These are phyloP conservation scores for Hibiscus trionum DNA, from an alignment of 345 rosid genomes.

Conservation along the genomic window DNA sequence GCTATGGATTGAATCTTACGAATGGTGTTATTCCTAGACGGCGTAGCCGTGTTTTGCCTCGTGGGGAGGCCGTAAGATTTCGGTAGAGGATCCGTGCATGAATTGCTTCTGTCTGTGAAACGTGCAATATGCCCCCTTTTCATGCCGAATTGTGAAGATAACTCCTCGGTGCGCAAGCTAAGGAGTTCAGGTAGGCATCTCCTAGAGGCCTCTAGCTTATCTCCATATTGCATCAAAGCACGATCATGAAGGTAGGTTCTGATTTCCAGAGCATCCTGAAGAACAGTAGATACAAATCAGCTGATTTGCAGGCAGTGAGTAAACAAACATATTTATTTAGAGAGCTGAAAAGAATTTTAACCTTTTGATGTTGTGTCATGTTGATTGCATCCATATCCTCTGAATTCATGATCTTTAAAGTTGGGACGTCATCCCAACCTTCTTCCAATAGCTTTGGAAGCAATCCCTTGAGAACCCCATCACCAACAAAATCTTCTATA, in stretches of 20 bases:
- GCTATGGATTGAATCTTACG: conserved; percentile 18
- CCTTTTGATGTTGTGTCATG: conserved; percentile 56
- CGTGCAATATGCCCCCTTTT: conserved; percentile 59
- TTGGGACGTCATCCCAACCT: conserved; percentile 74
- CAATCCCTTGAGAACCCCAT: conserved; percentile 36
- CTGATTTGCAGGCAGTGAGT: background rate
- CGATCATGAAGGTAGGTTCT: conserved; percentile 66
- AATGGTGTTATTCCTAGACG: conserved; percentile 28
- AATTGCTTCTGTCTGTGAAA: conserved; percentile 31
- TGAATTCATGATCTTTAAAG: conserved; percentile 54
- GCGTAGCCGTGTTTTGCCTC: conserved; percentile 11
- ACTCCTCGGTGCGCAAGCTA: conserved; percentile 22
- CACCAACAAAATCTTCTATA: conserved; percentile 52
- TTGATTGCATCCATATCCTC: conserved; percentile 47
- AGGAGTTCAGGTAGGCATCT: conserved; percentile 41
- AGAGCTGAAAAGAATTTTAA: background rate
- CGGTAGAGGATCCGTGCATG: conserved; percentile 36
- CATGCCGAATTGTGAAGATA: conserved; percentile 43
- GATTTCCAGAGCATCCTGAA: conserved; percentile 49
- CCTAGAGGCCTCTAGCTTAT: conserved; percentile 41
- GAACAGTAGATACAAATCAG: conserved; percentile 5
- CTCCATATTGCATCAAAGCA: conserved; percentile 46
- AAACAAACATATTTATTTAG: background rate
- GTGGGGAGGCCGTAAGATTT: conserved; percentile 12
- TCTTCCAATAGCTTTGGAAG: conserved; percentile 53